Percentiles rank a stretch among this genome's conserved stretches.
Evolutionary conservation across 2,329 filamentous ascomycete species (phyloP).

Genomic region (Teratosphaeria epicoccoides): DNA sequence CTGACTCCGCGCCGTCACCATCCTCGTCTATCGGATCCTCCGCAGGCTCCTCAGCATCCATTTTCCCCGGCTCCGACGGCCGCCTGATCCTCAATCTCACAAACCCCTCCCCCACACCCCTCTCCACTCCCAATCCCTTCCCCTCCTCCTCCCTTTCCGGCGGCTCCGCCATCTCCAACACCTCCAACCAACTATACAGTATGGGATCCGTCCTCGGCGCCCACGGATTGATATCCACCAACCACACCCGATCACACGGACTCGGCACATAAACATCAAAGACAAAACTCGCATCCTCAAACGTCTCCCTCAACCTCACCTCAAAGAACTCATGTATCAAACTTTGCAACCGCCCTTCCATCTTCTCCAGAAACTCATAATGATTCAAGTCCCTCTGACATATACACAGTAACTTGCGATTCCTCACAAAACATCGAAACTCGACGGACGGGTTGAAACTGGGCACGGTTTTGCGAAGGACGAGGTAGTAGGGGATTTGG

Average conservation of each 20-base stretch:
- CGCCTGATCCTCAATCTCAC: conserved; percentile 15
- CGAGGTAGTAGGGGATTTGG: conserved; percentile 62
- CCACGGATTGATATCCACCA: conserved; percentile 96
- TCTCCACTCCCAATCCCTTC: background rate
- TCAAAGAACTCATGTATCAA: conserved; percentile 70
- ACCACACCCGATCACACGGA: conserved; percentile 62
- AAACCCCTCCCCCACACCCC: conserved; percentile 9
- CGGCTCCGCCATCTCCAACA: conserved; percentile 60
- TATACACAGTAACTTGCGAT: conserved; percentile 68
- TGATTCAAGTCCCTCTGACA: conserved; percentile 84
- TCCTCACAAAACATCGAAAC: conserved; percentile 89
- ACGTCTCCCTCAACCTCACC: conserved; percentile 59
- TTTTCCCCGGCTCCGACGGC: background rate
- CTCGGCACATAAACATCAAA: conserved; percentile 89
- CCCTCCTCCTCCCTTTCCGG: conserved; percentile 4
- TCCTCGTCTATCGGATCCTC: conserved; percentile 3
- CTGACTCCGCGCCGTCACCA: conserved; percentile 25
- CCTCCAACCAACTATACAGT: conserved; percentile 80
- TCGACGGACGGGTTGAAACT: conserved; percentile 79
- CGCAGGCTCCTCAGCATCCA: background rate
- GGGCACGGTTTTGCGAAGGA: conserved; percentile 78
- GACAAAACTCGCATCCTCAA: conserved; percentile 72
- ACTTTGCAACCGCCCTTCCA: conserved; percentile 57
- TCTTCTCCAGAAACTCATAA: conserved; percentile 66
- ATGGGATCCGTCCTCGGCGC: conserved; percentile 78